Percentiles rank a stretch among this genome's conserved stretches.
Evolutionary conservation across 768 basidiomycete species (phyloP).

Genomic region (Suillus subluteus): DNA sequence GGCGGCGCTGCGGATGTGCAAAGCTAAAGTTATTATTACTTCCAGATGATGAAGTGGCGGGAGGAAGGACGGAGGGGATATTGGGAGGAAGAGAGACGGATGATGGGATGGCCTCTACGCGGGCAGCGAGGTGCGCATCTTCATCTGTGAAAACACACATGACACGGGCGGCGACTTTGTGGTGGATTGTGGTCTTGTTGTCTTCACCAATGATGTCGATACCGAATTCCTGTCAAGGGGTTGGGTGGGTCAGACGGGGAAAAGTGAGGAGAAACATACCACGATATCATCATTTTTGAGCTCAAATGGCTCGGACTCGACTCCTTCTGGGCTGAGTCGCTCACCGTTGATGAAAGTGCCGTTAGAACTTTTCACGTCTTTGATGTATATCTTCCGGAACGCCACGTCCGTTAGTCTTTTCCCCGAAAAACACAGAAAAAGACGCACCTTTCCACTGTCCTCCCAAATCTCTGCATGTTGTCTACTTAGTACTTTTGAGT

Average conservation of each 20-base stretch:
- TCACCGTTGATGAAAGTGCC: constrained; percentile 99
- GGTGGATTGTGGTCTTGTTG: constrained; percentile 96
- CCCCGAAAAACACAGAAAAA: constrained; percentile 3
- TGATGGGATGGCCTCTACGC: constrained; percentile 68
- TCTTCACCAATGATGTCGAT: constrained; percentile 99
- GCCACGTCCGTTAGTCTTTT: constrained; percentile 16
- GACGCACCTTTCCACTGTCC: constrained; percentile 77
- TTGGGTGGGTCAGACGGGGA: constrained; percentile 14
- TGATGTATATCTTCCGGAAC: constrained; percentile 83
- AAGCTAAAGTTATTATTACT: constrained; percentile 44
- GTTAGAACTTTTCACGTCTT: constrained; percentile 97
- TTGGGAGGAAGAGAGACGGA: constrained; percentile 27
- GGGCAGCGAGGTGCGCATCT: constrained; percentile 76
- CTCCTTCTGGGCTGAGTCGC: constrained; percentile 83
- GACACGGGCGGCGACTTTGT: constrained; percentile 96
- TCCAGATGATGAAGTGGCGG: constrained; percentile 39
- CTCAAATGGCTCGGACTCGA: constrained; percentile 91
- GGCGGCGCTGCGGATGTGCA: constrained; percentile 52
- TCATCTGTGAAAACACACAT: constrained; percentile 86
- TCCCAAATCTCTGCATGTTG: constrained; percentile 99
- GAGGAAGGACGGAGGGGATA: constrained; percentile 21
- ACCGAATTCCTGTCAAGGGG: constrained; percentile 82
- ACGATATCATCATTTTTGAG: constrained; percentile 96
- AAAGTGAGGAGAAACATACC: constrained; percentile 52
- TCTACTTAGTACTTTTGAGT: constrained; percentile 91